phyloP scores from a whole-genome alignment of 495 filamentous ascomycete species.

The Achaetomiella virescens region DNA sequence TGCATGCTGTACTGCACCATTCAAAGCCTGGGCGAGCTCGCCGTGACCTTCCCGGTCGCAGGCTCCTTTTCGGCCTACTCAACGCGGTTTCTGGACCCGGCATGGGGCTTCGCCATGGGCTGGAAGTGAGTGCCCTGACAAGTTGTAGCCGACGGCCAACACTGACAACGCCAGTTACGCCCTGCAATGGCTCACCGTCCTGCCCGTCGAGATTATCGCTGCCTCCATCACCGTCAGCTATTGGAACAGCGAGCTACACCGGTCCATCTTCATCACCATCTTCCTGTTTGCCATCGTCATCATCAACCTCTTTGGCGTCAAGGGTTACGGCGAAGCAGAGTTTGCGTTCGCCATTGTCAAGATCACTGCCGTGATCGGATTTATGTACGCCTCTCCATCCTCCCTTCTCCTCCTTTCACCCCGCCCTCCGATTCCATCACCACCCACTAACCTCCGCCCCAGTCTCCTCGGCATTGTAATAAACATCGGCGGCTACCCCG shows the following conservation, averaged over 20 bases:
- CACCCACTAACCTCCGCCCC: not conserved
- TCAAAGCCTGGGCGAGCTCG: constrained; percentile 87
- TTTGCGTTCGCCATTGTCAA: constrained; percentile 86
- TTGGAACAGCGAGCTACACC: constrained; percentile 63
- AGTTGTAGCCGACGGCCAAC: too few species aligned
- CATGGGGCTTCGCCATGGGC: constrained; percentile 97
- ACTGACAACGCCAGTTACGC: constrained; percentile 56
- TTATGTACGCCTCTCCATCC: constrained; percentile 56
- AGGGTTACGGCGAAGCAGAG: constrained; percentile 85
- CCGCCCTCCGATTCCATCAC: constrained; percentile 14
- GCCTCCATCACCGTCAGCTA: constrained; percentile 84
- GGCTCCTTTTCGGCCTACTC: constrained; percentile 92
- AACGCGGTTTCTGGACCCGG: constrained; percentile 85
- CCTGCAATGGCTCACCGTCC: constrained; percentile 82
- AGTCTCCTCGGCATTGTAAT: constrained; percentile 74
- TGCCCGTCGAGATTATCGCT: constrained; percentile 87
- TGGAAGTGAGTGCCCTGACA: constrained; percentile 61
- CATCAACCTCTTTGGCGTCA: constrained; percentile 84
- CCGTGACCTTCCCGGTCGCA: constrained; percentile 83
- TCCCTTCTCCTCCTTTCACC: not conserved
- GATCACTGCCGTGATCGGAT: constrained; percentile 77
- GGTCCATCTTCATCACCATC: constrained; percentile 78
- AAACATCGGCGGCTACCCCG: constrained; percentile 70
- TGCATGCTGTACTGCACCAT: constrained; percentile 88
- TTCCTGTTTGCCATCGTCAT: constrained; percentile 67